phyloP scores from a whole-genome alignment of 139 green algal genomes.

The Volvox reticuliferus region DNA sequence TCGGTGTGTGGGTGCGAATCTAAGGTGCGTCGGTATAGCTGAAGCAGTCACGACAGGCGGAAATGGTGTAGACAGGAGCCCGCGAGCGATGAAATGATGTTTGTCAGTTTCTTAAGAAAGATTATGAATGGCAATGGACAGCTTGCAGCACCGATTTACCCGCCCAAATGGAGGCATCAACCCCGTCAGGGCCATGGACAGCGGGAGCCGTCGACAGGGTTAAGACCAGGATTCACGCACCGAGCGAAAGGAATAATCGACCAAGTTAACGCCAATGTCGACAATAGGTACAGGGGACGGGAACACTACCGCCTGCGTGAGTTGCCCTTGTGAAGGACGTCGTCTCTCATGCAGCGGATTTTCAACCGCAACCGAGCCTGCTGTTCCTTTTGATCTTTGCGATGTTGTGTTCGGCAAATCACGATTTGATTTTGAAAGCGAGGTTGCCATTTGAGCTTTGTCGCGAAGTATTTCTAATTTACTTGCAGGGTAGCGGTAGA shows the following conservation, averaged over 20 bases:
- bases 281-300: constrained; percentile 52
- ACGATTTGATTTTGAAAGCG: background rate
- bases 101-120: too few species aligned
- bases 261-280: constrained; percentile 80
- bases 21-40: too few species aligned
- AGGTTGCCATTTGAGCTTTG: background rate
- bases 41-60: too few species aligned
- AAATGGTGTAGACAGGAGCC: too few species aligned
- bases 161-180: too few species aligned
- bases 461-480: background rate
- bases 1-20: too few species aligned
- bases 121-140: too few species aligned
- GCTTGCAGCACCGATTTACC: too few species aligned
- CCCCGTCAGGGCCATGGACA: too few species aligned
- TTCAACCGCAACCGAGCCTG: background rate
- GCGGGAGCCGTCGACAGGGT: too few species aligned
- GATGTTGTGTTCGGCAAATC: background rate
- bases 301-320: constrained; percentile 56
- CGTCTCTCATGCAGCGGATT: background rate
- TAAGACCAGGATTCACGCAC: background rate
- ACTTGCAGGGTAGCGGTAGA: background rate
- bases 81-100: too few species aligned
- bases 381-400: background rate
- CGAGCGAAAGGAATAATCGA: constrained; percentile 67
- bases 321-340: constrained; percentile 34